Evolutionary conservation across 768 basidiomycete genomes (phyloP).

Genomic region (Mycena vitilis): DNA sequence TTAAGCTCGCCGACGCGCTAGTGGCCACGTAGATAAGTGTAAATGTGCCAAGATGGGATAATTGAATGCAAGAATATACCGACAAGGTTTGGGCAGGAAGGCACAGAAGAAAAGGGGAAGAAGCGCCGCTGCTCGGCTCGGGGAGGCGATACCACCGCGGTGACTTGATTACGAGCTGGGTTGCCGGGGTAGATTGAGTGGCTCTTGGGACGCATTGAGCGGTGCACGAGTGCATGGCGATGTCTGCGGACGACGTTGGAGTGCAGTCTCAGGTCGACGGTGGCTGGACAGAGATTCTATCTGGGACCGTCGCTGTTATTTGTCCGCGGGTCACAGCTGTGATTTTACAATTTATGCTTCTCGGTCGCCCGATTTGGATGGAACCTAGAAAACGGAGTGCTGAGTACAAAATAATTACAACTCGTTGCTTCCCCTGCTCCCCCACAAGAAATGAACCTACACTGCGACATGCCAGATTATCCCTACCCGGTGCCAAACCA

Average conservation of each 20-base stretch:
- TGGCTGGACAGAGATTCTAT: no score
- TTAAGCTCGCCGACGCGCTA: conserved; percentile 20
- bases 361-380: conserved; percentile 10
- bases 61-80: conserved; percentile 2
- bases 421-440: not conserved
- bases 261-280: not conserved
- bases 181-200: conserved; percentile 8
- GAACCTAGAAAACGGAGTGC: conserved; percentile 6
- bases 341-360: not conserved
- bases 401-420: conserved; percentile 11
- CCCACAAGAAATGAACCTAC: conserved; percentile 1
- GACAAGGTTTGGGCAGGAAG: conserved; percentile 7
- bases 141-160: not conserved
- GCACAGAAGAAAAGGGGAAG: conserved; percentile 5
- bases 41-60: not conserved
- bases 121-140: conserved; percentile 23
- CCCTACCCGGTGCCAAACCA: not conserved
- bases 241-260: not conserved
- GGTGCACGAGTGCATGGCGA: no score
- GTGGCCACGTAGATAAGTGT: conserved; percentile 8
- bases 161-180: conserved; percentile 30
- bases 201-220: not conserved
- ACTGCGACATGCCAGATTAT: not conserved
- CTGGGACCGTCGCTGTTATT: not conserved
- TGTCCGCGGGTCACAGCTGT: conserved; percentile 1